phyloP scores from a whole-genome alignment of 768 basidiomycete genomes.

The Rhodotorula toruloides region DNA sequence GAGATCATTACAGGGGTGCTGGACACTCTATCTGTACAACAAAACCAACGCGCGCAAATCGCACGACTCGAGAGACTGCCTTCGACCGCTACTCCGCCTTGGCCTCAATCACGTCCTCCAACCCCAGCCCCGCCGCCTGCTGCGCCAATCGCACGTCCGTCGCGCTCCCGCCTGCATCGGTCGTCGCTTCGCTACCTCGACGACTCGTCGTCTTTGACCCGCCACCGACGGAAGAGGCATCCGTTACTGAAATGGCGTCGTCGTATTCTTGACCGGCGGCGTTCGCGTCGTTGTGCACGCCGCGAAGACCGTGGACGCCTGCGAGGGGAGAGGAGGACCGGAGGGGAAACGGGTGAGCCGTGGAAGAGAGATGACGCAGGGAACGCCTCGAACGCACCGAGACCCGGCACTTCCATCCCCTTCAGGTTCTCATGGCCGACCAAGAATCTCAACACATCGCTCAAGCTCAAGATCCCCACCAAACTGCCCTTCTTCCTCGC shows the following conservation, averaged over 20 bases:
- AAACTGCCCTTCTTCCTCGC: constrained; percentile 54
- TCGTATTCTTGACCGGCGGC: not conserved
- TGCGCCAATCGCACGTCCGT: not conserved
- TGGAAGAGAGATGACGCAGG: no score
- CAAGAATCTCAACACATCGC: constrained; percentile 78
- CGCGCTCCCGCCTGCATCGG: constrained; percentile 14
- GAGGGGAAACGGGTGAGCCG: not conserved
- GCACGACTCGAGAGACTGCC: no score
- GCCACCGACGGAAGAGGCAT: constrained; percentile 7
- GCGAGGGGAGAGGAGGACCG: not conserved
- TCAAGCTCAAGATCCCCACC: constrained; percentile 78
- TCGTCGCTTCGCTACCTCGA: constrained; percentile 25
- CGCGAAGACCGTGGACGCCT: constrained; percentile 35
- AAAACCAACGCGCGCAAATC: no score
- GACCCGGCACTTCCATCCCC: constrained; percentile 33
- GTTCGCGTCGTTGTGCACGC: constrained; percentile 1
- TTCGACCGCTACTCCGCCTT: constrained; percentile 16
- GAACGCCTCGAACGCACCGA: constrained; percentile 13
- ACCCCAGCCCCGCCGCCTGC: constrained; percentile 4
- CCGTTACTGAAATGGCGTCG: not conserved
- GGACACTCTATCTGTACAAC: no score
- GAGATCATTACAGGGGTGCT: no score
- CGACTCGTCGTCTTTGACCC: constrained; percentile 17
- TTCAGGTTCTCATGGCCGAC: constrained; percentile 49
- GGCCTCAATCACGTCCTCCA: constrained; percentile 26